Base-by-base conservation (phyloP, 352 stramenopile genomes). In the Phytophthora europaea region DNA sequence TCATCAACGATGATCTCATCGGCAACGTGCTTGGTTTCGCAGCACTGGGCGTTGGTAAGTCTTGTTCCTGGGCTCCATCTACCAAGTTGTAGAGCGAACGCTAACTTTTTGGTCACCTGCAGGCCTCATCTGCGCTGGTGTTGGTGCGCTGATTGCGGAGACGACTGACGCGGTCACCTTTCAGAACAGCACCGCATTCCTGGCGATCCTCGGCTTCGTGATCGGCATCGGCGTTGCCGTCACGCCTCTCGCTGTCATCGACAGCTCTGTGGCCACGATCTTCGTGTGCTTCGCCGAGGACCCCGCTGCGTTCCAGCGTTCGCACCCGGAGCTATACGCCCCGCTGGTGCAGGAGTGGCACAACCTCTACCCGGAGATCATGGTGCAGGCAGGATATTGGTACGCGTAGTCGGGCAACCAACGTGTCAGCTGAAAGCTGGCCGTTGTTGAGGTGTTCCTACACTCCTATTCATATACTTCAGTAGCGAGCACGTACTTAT, bases 241-340 rank as follows among this genome's bases (percentile, higher is more conserved):
- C 53, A 98, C 98, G 10, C 85, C 97, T 36, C 82, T 99, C 36
- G 90, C 90, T 52, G 94, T 98, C 36, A 94, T 99, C 31, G 90
- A 97, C 73, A 98, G 91, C 68, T 98, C 95, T 3, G 94, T 99
- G 18, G 96, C 97, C 48, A 99, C 97, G 3, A 95, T 99, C 43
- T 99, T 99, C 72, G 97, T 99, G 13, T 99, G 96, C 82, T 99
- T 99, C 75, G 96, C 96, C 2, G 94, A 99, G 78, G 89, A 97
- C 62, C 91, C 91, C 0, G 84, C 78, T 6, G 88, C 91, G n/a
- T 93, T 97, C 65, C 82, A 91, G 66, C 73, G 76, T 18, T 91
- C 88, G 55, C 91, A 97, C 75, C 87, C 87, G 4, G 88, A 96
- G 4, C 61, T 95, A 57, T 97, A 95, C 81, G 77, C 91, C 18